These are phyloP conservation scores for Hortiboletus flavorubellus DNA, from an alignment of 768 basidiomycete genomes.

Conservation along the genomic window DNA sequence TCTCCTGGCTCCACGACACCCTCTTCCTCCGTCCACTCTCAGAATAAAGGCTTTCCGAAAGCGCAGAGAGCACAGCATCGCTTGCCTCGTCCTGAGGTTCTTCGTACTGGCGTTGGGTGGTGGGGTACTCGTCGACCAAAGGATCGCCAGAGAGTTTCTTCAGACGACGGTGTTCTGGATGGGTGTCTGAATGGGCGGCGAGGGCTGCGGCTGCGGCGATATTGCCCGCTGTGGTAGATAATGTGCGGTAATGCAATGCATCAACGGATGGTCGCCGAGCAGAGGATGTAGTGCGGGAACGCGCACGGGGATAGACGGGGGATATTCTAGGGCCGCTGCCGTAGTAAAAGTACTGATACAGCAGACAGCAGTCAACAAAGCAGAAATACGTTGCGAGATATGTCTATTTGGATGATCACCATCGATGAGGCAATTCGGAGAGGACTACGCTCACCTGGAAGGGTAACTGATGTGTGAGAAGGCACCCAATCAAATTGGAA, in stretches of 20 bases:
- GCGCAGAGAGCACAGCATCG: slow-evolving; percentile 50
- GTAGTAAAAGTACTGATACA: slow-evolving; percentile 84
- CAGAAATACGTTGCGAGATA: slow-evolving; percentile 93
- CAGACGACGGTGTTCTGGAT: slow-evolving; percentile 31
- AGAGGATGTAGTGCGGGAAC: slow-evolving; percentile 41
- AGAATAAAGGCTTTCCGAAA: slow-evolving; percentile 77
- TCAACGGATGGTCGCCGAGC: slow-evolving; percentile 51
- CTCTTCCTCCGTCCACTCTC: slow-evolving; percentile 59
- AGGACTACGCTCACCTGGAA: slow-evolving; percentile 70
- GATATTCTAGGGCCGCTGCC: slow-evolving; percentile 36
- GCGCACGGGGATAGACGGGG: slow-evolving; percentile 36
- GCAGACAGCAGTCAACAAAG: slow-evolving; percentile 69
- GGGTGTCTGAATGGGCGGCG: slow-evolving; percentile 58
- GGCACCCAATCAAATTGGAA: slow-evolving; percentile 88
- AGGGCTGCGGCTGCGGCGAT: slow-evolving; percentile 70
- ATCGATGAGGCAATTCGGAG: slow-evolving; percentile 3
- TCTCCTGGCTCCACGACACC: slow-evolving; percentile 73
- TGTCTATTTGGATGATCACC: slow-evolving; percentile 46
- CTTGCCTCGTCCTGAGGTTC: slow-evolving; percentile 41
- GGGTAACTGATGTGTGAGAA: slow-evolving; percentile 89
- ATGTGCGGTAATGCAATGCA: slow-evolving; percentile 61
- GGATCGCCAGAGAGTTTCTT: slow-evolving; percentile 28
- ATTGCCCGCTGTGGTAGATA: slow-evolving; percentile 67
- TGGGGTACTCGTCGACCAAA: slow-evolving; percentile 18
- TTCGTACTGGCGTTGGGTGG: slow-evolving; percentile 20